Percentiles rank a stretch among this genome's conserved stretches.
Conservation (phyloP, 257 asterid species). For the Misopates orontium region DNA sequence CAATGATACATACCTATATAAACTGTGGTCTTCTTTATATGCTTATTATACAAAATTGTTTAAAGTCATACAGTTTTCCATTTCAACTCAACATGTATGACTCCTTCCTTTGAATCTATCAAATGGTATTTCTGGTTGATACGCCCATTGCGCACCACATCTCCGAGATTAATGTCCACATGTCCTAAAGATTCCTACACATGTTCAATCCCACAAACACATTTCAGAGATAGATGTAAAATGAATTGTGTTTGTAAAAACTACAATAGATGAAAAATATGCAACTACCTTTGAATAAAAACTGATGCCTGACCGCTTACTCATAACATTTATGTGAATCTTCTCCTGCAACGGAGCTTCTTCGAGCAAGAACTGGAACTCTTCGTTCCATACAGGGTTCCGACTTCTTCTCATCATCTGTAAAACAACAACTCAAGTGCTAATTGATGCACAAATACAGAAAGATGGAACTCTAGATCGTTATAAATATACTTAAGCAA, state of each 20-base stretch:
- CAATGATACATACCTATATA: too few relatives aligned
- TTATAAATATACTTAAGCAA: background rate
- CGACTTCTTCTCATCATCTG: conserved; percentile 70
- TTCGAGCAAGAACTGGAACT: conserved; percentile 82
- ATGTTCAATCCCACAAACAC: background rate
- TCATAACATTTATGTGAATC: conserved; percentile 71
- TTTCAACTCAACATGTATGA: conserved; percentile 73
- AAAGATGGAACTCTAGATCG: too few relatives aligned
- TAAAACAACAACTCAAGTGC: background rate
- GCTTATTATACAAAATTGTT: too few relatives aligned
- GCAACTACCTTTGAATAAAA: conserved; percentile 59
- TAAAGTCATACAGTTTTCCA: conserved; percentile 74
- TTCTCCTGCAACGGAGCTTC: conserved; percentile 80
- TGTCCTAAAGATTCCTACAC: conserved; percentile 76
- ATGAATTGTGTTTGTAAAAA: too few relatives aligned
- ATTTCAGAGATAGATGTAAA: too few relatives aligned
- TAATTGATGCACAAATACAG: too few relatives aligned
- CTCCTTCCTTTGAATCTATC: conserved; percentile 82
- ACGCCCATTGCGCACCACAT: conserved; percentile 79
- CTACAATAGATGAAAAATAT: too few relatives aligned
- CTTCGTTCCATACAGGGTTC: conserved; percentile 82
- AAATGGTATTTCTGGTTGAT: conserved; percentile 79
- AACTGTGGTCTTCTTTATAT: too few relatives aligned
- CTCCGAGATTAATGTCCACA: conserved; percentile 69
- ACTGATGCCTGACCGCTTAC: conserved; percentile 62